Percentiles rank a stretch among this genome's conserved stretches.
These are phyloP conservation scores for Gnomoniopsis sp. DNA, from an alignment of 2,329 filamentous ascomycete genomes.

Conservation along the genomic window DNA sequence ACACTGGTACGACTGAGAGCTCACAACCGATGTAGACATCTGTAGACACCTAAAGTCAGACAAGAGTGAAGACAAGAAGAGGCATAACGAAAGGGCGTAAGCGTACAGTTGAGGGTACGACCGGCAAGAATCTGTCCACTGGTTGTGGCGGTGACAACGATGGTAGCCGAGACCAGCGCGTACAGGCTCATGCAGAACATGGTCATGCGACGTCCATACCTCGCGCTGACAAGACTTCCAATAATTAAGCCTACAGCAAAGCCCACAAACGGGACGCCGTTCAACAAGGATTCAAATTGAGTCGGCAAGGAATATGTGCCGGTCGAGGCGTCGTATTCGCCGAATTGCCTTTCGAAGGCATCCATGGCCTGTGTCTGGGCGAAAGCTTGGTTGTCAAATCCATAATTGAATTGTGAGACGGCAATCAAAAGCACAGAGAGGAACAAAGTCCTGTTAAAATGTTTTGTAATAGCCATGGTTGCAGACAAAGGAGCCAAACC, in stretches of 20 bases:
- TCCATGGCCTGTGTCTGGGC: slow-evolving; percentile 34
- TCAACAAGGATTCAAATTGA: slow-evolving; percentile 32
- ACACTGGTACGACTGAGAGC: slow-evolving; percentile 33
- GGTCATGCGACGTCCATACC: slow-evolving; percentile 31
- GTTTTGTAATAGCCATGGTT: not conserved
- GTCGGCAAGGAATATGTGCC: slow-evolving; percentile 25
- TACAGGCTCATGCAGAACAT: slow-evolving; percentile 36
- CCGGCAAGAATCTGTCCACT: slow-evolving; percentile 30
- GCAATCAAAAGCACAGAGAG: slow-evolving; percentile 25
- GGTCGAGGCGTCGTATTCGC: slow-evolving; percentile 22
- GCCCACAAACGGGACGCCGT: slow-evolving; percentile 30
- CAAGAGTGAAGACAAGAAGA: not conserved
- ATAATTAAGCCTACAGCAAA: slow-evolving; percentile 27
- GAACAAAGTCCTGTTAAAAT: not conserved
- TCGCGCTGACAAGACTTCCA: slow-evolving; percentile 26
- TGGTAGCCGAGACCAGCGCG: slow-evolving; percentile 29
- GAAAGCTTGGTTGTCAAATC: slow-evolving; percentile 34
- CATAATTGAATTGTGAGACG: slow-evolving; percentile 34
- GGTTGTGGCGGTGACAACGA: slow-evolving; percentile 29
- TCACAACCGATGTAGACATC: slow-evolving; percentile 38
- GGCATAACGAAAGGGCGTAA: not conserved
- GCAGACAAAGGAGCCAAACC: not conserved
- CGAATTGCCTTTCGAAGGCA: slow-evolving; percentile 32
- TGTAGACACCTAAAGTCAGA: not conserved
- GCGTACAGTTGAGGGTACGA: slow-evolving; percentile 30